Evolutionary conservation across 768 basidiomycete species (phyloP), one percentile per base, ranked within the genome.

Genomic region (Russula earlei): DNA sequence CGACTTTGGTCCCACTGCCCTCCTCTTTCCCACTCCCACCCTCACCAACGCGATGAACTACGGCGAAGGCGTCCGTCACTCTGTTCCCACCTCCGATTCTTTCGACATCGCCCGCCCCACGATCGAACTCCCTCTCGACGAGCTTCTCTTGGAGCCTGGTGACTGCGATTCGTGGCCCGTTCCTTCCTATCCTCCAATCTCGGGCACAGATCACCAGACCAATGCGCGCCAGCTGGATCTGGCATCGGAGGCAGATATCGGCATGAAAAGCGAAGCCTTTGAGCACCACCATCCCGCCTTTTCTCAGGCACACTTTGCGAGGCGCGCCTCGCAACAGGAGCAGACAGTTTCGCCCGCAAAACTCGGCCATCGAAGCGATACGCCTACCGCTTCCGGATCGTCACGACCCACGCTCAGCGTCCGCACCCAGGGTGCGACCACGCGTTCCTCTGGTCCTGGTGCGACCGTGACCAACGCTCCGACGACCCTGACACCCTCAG

Each of bases 81-180:
- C 72, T 56, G 70, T 73, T 59, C 69, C 72, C 19, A 65, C 67
- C 55, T 72, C 78, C 22, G 77, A 81, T 54, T 71, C 75, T 33
- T 78, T 88, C 64, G 77, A 77, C 68, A 81, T 91, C 59, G 67
- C 70, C 20, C 81, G 88, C 11, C 90, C 88, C 0, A 91, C 90
- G 41, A 90, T 91, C 65, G 88, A 91, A 66, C 80, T 91, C 25
- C 84, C 85, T 5, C 78, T 91, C n/a, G 88, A 92, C 62, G 88
- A 92, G 59, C 75, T 91, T 56, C 77, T 91, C 57, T 75, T 77
- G 63, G 81, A 68, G 57, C 52, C 64, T 34, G 48, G 44, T 25
- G 69, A 67, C 68, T 70, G 67, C 34, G 62, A 67, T 49, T 59
- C 66, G 49, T 70, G 70, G 69, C 63, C 63, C 31, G 33, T 61